These are phyloP conservation scores for Backusella mclennaniae DNA, from an alignment of 192 early-diverging fungal genomes.

Conservation along the genomic window DNA sequence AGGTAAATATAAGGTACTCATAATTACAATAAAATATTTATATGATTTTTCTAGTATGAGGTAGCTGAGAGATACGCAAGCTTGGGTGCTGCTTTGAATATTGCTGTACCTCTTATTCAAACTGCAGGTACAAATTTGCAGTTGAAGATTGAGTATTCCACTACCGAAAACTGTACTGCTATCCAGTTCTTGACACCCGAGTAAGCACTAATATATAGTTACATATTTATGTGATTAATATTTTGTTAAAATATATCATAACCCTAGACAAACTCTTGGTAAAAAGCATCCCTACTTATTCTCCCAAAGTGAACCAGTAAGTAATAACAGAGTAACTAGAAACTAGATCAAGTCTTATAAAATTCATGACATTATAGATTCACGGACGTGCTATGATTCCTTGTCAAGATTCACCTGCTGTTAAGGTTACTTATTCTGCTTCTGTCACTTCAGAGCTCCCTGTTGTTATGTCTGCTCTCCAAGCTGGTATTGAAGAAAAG, in stretches of 20 bases:
- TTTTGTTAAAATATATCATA: background rate
- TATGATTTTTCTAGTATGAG: constrained; percentile 37
- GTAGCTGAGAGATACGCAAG: constrained; percentile 55
- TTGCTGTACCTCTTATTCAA: constrained; percentile 46
- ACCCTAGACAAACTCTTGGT: constrained; percentile 84
- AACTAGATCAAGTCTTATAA: background rate
- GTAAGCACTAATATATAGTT: constrained; percentile 23
- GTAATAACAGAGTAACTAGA: background rate
- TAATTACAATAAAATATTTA: background rate
- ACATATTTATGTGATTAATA: background rate
- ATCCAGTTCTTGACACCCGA: constrained; percentile 88
- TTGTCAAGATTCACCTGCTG: constrained; percentile 83
- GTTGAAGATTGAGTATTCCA: constrained; percentile 72
- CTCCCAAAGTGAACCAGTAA: constrained; percentile 88
- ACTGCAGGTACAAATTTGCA: constrained; percentile 45
- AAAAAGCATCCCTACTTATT: constrained; percentile 94
- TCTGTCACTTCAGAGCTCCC: constrained; percentile 76
- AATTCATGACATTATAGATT: constrained; percentile 50
- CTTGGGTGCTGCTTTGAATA: constrained; percentile 72
- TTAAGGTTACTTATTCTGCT: constrained; percentile 92
- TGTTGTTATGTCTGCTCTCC: constrained; percentile 93
- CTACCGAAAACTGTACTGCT: constrained; percentile 81
- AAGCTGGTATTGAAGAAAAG: constrained; percentile 57
- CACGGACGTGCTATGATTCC: constrained; percentile 91
- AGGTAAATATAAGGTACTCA: constrained; percentile 18